Base-by-base conservation (phyloP, 768 basidiomycete genomes). In the Boletus insuetus region DNA sequence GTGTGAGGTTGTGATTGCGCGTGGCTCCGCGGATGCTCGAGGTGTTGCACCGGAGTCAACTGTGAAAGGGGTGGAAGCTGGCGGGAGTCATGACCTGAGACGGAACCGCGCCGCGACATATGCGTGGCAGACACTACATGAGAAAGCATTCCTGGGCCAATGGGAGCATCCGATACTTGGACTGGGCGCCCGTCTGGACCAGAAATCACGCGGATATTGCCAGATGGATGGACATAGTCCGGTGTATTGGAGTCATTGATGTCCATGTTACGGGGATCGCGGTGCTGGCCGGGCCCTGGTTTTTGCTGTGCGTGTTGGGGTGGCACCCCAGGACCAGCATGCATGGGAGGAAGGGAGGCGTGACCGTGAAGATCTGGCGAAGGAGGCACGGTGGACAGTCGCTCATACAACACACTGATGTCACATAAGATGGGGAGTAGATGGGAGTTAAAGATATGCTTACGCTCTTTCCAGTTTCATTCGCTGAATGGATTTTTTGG, bases 391-490 rank as follows among this genome's bases (percentile, higher is more conserved):
- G 77, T 76, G 48, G 84, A 80, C 11, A 92, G 76, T 49, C 89
- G 85, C 70, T 92, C 90, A 66, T 92, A 92, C 52, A 92, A 74
- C 41, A 92, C 83, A 49, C 89, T 83, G 56, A 61, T 59, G 44
- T 49, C 53, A 62, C 41, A 71, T 73, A 14, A 73, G 63, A 67
- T 52, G 60, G 50, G 37, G 56, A 62, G 57, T 22, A 20, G 65
- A 64, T 53, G 55, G 56, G 49, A 57, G 53, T 54, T 20, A 49
- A 56, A 58, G 57, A 57, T 50, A 57, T 55, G 83, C 90, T 77
- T 64, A 93, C 91, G 90, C 89, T 76, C 91, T 79, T 73, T 94
- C 91, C 54, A 94, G 77, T 72, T 91, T 88, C 82, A 92, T 87
- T 40, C 91, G 80, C 69, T 91, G 89, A 41, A 94, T 91, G 64